Conservation (phyloP, 768 basidiomycete species). For the Megacollybia marginata region DNA sequence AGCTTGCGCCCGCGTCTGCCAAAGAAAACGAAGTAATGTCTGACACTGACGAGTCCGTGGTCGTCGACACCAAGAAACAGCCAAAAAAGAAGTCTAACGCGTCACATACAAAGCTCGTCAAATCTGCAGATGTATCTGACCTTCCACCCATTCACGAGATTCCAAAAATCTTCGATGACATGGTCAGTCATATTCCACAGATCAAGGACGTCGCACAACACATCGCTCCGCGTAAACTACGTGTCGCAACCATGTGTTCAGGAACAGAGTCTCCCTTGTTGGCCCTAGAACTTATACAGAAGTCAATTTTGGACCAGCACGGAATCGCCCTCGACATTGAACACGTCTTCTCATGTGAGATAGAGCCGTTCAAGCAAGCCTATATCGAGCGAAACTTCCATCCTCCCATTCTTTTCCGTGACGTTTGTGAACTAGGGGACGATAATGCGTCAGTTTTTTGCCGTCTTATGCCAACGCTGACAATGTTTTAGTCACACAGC, state of each 20-base stretch:
- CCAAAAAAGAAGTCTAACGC: not conserved
- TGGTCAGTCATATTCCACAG: constrained; percentile 40
- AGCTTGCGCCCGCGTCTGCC: not conserved
- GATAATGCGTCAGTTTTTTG: constrained; percentile 57
- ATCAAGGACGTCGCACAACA: constrained; percentile 61
- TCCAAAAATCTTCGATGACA: constrained; percentile 44
- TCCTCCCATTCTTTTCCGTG: constrained; percentile 87
- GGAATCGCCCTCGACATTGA: constrained; percentile 63
- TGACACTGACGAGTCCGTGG: not conserved
- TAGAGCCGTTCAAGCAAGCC: constrained; percentile 95
- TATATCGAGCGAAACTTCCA: constrained; percentile 96
- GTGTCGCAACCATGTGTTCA: constrained; percentile 96
- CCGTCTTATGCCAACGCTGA: constrained; percentile 1
- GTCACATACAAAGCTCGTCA: not conserved
- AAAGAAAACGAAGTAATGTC: not conserved
- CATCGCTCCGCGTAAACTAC: constrained; percentile 73
- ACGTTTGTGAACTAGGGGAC: constrained; percentile 85
- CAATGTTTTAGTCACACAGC: constrained; percentile 66
- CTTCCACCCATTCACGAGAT: constrained; percentile 74
- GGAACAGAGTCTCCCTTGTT: constrained; percentile 94
- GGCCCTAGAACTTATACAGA: constrained; percentile 78
- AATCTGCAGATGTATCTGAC: constrained; percentile 50
- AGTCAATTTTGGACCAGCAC: constrained; percentile 64
- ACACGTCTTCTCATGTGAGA: constrained; percentile 96
- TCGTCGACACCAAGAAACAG: not conserved